Evolutionary conservation across 2,329 filamentous ascomycete genomes (phyloP).

Genomic region (Ploettnerulaceae sp.): DNA sequence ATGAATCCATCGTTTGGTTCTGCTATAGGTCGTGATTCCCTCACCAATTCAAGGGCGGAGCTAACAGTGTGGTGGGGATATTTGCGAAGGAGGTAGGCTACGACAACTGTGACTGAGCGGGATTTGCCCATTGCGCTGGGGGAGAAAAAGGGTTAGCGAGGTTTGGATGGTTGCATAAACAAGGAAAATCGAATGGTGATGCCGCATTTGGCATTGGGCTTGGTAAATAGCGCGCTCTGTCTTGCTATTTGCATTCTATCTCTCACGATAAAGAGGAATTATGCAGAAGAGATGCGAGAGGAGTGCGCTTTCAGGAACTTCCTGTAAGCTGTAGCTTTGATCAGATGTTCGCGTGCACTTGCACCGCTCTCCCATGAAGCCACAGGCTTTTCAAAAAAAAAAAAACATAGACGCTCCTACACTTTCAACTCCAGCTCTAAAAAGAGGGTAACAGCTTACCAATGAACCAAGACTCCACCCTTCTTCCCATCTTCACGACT

Average conservation of each 20-base stretch:
- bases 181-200: neutral
- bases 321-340: neutral
- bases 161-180: conserved; percentile 4
- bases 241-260: no score
- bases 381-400: neutral
- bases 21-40: conserved; percentile 66
- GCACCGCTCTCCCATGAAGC: neutral
- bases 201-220: neutral
- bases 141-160: conserved; percentile 17
- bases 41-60: conserved; percentile 65
- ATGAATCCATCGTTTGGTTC: conserved; percentile 93
- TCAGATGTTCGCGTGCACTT: no score
- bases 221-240: no score
- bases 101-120: conserved; percentile 76
- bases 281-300: neutral
- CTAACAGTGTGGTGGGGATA: conserved; percentile 43
- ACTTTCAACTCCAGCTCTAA: neutral
- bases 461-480: conserved; percentile 64
- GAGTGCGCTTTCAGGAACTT: neutral
- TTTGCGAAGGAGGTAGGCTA: conserved; percentile 78
- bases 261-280: neutral
- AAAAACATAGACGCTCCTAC: neutral
- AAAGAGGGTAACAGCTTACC: conserved; percentile 46
- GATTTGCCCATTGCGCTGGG: conserved; percentile 92
- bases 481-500: conserved; percentile 45